Base-by-base conservation (phyloP, 257 asterid genomes). In the Nemophila menziesii region DNA sequence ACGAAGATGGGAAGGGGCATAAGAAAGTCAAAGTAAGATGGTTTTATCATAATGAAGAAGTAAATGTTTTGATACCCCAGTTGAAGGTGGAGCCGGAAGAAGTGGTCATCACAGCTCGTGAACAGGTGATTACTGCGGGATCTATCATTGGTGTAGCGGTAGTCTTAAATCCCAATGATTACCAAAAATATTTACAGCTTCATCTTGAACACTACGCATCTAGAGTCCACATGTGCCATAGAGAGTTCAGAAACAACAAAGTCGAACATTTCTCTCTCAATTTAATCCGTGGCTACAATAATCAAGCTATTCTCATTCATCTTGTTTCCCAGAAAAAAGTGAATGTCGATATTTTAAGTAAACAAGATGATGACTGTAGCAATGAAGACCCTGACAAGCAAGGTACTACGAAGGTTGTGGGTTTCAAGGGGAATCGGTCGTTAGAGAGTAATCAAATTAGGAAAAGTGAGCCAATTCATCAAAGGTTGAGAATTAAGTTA, bases 261-360 rank as follows among this genome's bases (percentile, higher is more conserved):
- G 46, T 70, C 20, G 20, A 14, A 29, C 24, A 64, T 33, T 72
- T 72, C 62, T 45, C 58, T 21, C 33, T 72, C 23, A 49, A 53
- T 44, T 38, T 66, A 40, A 27, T 77, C 39, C 60, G 60, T 8
- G 93, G 93, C 46, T 80, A 77, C 69, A 55, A 52, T 18, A 37
- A 29, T 9, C 89, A 80, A 63, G 57, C 70, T 16, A 36, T 71
- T 34, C 63, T 70, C 16, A 27, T 48, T 29, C 46, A 33, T 37
- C 34, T 1, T 22, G 52, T 29, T 42, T 54, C 64, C 15, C 33
- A 17, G 51, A 51, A 39, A 45, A 45, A 38, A 46, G 41, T 36
- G 16, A 15, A 26, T 36, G 24, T 17, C 5, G 39, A 42, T 19
- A 42, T 42, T 14, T 19, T 43, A 17, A 52, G 17, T 12, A 46